Base-by-base conservation (phyloP, 306 rosid species). In the Urtica urens region DNA sequence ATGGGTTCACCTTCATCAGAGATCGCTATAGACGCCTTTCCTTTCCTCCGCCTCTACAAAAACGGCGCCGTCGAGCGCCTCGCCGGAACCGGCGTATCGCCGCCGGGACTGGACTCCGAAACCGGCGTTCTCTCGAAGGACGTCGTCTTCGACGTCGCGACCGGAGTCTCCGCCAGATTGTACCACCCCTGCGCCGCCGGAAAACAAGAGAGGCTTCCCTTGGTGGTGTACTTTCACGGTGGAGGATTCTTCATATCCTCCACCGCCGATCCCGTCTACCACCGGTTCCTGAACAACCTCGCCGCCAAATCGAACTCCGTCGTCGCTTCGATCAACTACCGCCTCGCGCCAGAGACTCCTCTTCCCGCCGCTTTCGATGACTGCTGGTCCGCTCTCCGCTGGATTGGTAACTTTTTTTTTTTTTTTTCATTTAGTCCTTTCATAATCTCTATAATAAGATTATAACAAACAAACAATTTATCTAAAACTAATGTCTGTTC, bases 261-360 rank as follows among this genome's bases (percentile, higher is more conserved):
- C 0, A 29, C 77, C 34, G 63, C 70, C 3, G 95, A 83, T 38
- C 93, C 95, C 0, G 1, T 70, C 17, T 83, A 83, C 78, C 95
- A 88, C 45, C 74, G 62, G 68, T 58, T 78, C 61, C 78, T 81
- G 64, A 88, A 70, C 77, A 46, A 23, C 22, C 73, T 88, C 3
- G 93, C 73, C 0, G 64, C 78, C 0, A 86, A 70, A 58, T 66
- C 90, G 14, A 64, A 81, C 38, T 38, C 58, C 27, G 51, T 76
- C 1, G 80, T 76, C 6, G 48, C 81, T 38, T 83, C 95, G 0
- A 77, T 83, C 11, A 60, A 72, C 20, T 83, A 88, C 51, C 67
- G 97, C 46, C 45, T 79, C 28, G 95, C 72, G 0, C 97, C 93
- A 0, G 97, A 88, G 60, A 72, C 72, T 17, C 93, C 95, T 0